A percentile compares a stretch with the other conserved stretches of the same genome.
phyloP scores from a whole-genome alignment of 306 rosid genomes.

The Cotoneaster glaucophyllus region DNA sequence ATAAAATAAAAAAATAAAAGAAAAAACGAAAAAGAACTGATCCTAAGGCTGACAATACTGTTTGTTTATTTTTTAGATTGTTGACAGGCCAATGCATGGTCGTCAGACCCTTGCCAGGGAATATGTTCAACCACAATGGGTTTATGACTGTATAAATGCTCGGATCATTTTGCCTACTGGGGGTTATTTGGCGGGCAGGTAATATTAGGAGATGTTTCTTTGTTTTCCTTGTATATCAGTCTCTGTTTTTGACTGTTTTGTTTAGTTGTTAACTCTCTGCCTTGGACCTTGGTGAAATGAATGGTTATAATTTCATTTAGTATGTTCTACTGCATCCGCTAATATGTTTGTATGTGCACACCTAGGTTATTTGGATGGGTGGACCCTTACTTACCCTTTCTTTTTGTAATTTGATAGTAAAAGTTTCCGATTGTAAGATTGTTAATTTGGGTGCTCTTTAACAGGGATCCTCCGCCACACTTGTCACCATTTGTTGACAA shows the following conservation, averaged over 20 bases:
- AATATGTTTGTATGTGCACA: too few species aligned
- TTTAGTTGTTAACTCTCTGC: neutral
- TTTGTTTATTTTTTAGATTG: conserved; percentile 48
- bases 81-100: conserved; percentile 70
- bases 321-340: neutral
- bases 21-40: neutral
- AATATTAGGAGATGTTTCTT: neutral
- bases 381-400: neutral
- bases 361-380: neutral
- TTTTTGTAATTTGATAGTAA: neutral
- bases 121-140: conserved; percentile 96
- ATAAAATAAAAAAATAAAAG: neutral
- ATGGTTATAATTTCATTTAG: neutral
- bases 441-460: conserved; percentile 4
- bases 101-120: conserved; percentile 69
- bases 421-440: neutral
- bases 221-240: too few species aligned
- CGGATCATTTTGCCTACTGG: conserved; percentile 65
- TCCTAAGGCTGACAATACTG: conserved; percentile 8
- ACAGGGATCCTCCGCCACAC: conserved; percentile 86
- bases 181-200: conserved; percentile 82
- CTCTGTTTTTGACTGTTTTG: too few species aligned
- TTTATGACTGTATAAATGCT: conserved; percentile 79
- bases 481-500: conserved; percentile 86
- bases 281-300: neutral